These are phyloP conservation scores for Dipodascus albidus DNA, from an alignment of 805 yeast species.

Conservation along the genomic window DNA sequence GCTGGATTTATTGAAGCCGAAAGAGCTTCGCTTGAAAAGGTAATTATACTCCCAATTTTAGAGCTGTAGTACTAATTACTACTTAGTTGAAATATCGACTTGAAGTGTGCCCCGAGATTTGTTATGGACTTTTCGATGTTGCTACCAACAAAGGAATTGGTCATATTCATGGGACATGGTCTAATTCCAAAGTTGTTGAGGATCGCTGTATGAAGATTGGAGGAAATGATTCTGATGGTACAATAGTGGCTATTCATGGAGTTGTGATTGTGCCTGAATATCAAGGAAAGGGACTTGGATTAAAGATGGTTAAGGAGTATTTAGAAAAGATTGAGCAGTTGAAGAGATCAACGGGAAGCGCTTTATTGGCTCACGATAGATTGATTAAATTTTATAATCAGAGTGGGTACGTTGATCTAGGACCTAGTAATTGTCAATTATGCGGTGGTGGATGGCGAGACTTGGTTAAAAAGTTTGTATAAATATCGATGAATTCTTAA, in stretches of 20 bases:
- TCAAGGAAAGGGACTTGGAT: conserved; percentile 74
- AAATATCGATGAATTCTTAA: too few relatives aligned
- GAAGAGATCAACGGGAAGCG: conserved; percentile 52
- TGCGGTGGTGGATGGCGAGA: conserved; percentile 18
- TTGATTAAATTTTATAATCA: conserved; percentile 69
- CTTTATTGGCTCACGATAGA: conserved; percentile 58
- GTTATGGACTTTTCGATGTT: conserved; percentile 67
- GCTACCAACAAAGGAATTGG: conserved; percentile 42
- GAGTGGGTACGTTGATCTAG: conserved; percentile 67
- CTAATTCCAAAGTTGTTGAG: conserved; percentile 34
- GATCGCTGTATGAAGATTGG: conserved; percentile 45
- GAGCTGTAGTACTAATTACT: conserved; percentile 57
- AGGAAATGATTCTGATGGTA: conserved; percentile 71
- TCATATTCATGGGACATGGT: conserved; percentile 70
- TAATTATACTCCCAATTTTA: conserved; percentile 29
- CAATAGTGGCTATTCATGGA: conserved; percentile 71
- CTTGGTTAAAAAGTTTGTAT: conserved; percentile 5
- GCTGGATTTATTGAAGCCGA: conserved; percentile 6
- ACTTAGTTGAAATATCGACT: conserved; percentile 58
- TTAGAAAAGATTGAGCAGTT: conserved; percentile 60
- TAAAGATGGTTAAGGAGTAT: conserved; percentile 75
- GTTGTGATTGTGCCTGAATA: conserved; percentile 65
- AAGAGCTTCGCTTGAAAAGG: conserved; percentile 1
- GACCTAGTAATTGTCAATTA: conserved; percentile 13
- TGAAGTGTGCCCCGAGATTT: conserved; percentile 75